Evolutionary conservation across 371 early-diverging fungal species (phyloP).

Genomic region (Dinochytrium kinnereticum): DNA sequence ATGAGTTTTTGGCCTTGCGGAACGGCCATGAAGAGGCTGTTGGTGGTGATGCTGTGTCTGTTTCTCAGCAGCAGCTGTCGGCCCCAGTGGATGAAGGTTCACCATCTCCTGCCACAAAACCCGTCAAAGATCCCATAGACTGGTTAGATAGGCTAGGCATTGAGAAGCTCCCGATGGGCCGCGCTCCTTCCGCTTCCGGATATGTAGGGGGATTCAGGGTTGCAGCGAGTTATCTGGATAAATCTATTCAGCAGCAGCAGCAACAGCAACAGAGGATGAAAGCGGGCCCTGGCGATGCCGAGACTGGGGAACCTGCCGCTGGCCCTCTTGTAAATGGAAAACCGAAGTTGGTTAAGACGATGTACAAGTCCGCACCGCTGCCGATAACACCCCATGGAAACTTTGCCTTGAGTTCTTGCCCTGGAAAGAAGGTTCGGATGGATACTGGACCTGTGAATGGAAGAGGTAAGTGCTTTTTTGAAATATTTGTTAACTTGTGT

Average conservation of each 20-base stretch:
- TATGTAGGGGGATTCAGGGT: conserved; percentile 36
- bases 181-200: conserved; percentile 28
- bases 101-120: not conserved
- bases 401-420: conserved; percentile 76
- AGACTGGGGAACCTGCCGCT: conserved; percentile 19
- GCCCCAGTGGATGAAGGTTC: not conserved
- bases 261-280: too few species aligned
- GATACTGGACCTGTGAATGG: conserved; percentile 76
- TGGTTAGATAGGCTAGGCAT: conserved; percentile 28
- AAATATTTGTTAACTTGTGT: too few species aligned
- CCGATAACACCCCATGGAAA: conserved; percentile 50
- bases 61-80: not conserved
- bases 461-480: conserved; percentile 39
- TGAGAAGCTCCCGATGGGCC: conserved; percentile 23
- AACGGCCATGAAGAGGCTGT: too few species aligned
- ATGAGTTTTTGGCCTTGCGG: conserved; percentile 13
- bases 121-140: conserved; percentile 7
- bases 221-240: conserved; percentile 6
- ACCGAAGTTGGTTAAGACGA: not conserved
- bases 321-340: not conserved
- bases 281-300: conserved; percentile 10
- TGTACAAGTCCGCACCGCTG: not conserved
- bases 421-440: conserved; percentile 82
- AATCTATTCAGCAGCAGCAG: not conserved
- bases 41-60: too few species aligned